A percentile compares a stretch with the other conserved stretches of the same genome.
Conservation (phyloP, 2,329 filamentous ascomycete species). For the Fusarium marasasianum region DNA sequence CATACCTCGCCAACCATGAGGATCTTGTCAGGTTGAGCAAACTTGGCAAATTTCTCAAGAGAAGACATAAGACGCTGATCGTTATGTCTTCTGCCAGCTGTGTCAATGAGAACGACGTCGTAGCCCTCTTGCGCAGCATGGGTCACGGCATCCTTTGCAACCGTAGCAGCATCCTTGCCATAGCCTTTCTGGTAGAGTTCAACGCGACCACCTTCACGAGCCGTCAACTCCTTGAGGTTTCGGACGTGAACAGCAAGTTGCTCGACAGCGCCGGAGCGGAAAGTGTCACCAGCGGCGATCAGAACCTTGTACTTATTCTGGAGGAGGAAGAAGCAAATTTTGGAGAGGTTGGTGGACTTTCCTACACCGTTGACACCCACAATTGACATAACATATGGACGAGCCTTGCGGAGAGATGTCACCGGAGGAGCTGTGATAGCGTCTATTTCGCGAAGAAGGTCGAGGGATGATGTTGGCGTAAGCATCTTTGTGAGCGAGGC, state of each 20-base stretch:
- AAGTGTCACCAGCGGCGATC: conserved; percentile 94
- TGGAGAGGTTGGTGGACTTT: conserved; percentile 96
- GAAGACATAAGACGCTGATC: conserved; percentile 96
- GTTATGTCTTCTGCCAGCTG: conserved; percentile 93
- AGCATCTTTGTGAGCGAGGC: conserved; percentile 93
- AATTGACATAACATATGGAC: conserved; percentile 97
- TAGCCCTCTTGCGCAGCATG: conserved; percentile 79
- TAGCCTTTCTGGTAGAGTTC: conserved; percentile 98
- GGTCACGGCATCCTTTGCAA: conserved; percentile 91
- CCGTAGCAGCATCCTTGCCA: conserved; percentile 94
- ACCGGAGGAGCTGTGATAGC: conserved; percentile 74
- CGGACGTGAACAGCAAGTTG: conserved; percentile 95
- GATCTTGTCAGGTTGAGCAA: conserved; percentile 96
- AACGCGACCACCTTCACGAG: conserved; percentile 83
- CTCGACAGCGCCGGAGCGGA: conserved; percentile 96
- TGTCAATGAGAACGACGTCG: conserved; percentile 97
- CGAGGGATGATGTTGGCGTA: conserved; percentile 92
- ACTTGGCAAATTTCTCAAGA: conserved; percentile 96
- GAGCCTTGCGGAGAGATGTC: conserved; percentile 69
- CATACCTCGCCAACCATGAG: conserved; percentile 82
- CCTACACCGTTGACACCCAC: conserved; percentile 98
- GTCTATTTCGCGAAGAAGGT: conserved; percentile 93
- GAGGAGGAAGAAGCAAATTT: conserved; percentile 96
- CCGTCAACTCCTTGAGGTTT: conserved; percentile 88
- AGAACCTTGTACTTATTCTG: conserved; percentile 97